A percentile compares a stretch with the other conserved stretches of the same genome.
Evolutionary conservation across 768 basidiomycete genomes (phyloP).

Genomic region (Cytidiella melzeri): DNA sequence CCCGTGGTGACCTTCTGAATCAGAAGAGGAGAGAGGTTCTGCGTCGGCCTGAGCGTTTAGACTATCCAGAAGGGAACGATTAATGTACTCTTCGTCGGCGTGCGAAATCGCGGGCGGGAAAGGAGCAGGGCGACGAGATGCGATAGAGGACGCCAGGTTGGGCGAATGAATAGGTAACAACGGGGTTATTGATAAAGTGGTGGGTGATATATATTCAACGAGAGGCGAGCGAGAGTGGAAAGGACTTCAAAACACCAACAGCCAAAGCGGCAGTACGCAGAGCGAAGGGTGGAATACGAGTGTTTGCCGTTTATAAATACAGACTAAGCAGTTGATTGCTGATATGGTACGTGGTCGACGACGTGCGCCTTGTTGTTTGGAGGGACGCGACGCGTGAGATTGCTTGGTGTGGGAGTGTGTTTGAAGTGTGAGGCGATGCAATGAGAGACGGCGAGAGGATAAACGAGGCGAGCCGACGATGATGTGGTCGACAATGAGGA

Average conservation of each 20-base stretch:
- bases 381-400: conserved; percentile 38
- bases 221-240: conserved; percentile 16
- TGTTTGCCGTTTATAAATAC: conserved; percentile 38
- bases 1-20: conserved; percentile 39
- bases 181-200: conserved; percentile 3
- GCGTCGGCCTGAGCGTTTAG: conserved; percentile 82
- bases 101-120: conserved; percentile 22
- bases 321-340: conserved; percentile 26
- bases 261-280: conserved; percentile 28
- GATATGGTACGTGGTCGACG: conserved; percentile 24
- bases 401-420: conserved; percentile 9
- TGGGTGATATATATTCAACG: conserved; percentile 13
- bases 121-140: conserved; percentile 23
- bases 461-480: conserved; percentile 15
- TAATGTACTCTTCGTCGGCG: conserved; percentile 77
- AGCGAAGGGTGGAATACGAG: conserved; percentile 30
- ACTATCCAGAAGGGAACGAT: conserved; percentile 77
- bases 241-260: conserved; percentile 38
- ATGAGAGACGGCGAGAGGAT: conserved; percentile 10
- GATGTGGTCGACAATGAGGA: conserved; percentile 28
- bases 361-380: conserved; percentile 20
- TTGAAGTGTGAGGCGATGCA: conserved; percentile 16
- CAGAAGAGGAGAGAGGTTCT: conserved; percentile 53
- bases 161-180: conserved; percentile 17
- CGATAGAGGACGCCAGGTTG: conserved; percentile 29